Conservation (phyloP, 345 rosid species). For the Eucalyptus cladocalyx region DNA sequence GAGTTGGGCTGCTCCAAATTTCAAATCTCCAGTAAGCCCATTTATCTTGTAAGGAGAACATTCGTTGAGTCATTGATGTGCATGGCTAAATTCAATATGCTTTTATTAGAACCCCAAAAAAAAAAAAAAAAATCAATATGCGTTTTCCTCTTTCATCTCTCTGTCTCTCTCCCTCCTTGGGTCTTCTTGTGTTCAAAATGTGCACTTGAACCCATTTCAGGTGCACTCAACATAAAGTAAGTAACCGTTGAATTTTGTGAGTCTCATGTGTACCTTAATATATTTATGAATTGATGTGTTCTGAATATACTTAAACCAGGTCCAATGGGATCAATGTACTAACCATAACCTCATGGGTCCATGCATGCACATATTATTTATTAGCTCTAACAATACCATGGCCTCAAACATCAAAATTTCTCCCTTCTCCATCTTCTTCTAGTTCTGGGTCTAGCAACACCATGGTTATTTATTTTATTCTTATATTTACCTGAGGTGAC, state of each 20-base stretch:
- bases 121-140: neutral
- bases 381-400: neutral
- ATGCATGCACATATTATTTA: neutral
- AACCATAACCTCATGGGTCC: neutral
- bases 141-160: neutral
- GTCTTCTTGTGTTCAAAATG: neutral
- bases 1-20: neutral
- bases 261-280: neutral
- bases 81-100: neutral
- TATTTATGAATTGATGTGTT: neutral
- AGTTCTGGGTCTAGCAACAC: neutral
- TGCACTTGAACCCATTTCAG: neutral
- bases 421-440: neutral
- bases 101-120: neutral
- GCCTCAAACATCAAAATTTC: neutral
- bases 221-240: neutral
- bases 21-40: neutral
- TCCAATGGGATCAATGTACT: neutral
- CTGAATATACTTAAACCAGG: neutral
- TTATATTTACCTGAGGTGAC: neutral
- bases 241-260: fast-evolving
- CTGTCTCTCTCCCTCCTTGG: neutral
- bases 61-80: neutral
- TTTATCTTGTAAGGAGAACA: neutral
- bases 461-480: neutral